Base-by-base conservation (phyloP, 805 yeast genomes). In the Starmerella geochares region DNA sequence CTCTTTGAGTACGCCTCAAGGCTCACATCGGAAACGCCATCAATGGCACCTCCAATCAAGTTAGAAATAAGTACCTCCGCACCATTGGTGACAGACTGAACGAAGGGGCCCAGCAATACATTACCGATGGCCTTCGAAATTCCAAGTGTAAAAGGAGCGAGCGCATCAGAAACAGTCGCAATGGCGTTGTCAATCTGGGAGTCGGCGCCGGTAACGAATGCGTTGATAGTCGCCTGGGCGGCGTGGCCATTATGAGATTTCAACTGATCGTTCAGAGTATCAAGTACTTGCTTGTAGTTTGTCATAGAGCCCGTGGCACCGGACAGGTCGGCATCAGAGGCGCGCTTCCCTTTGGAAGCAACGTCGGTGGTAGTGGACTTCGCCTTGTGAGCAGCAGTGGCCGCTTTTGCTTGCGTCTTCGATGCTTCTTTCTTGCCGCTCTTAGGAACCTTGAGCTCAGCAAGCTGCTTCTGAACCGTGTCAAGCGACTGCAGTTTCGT, bases 181-280 rank as follows among this genome's bases (percentile, higher is more conserved):
- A 56, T 49, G 14, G 59, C 56, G 48, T 64, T 64, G 49, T 64
- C 67, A 42, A 61, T 57, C 57, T 64, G 67, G 20, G 64, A 62
- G 50, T 64, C 68, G 21, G 63, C 54, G 27, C 67, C 67, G 20
- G 66, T 61, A 48, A 65, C 57, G 49, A 53, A 51, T 32, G 59
- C 55, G 35, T 56, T 48, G 50, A 59, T 45, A 28, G 47, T 46
- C 25, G 57, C 62, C 36, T 54, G 57, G n/a, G 59, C 55, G 24
- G 59, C 59, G 52, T 55, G 61, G 29, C 60, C 60, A 21, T 53
- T 56, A 50, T 48, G 52, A 20, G 48, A 9, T 53, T 49, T 25
- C 40, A 58, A 46, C 58, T 58, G 58, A 23, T 35, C 36, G 25
- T 47, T 54, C 45, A 59, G 35, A 10, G 60, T 58, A 47, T 59